Percentiles rank a stretch among this genome's conserved stretches.
phyloP scores from a whole-genome alignment of 2,329 filamentous ascomycete species.

The Aureobasidium lini region DNA sequence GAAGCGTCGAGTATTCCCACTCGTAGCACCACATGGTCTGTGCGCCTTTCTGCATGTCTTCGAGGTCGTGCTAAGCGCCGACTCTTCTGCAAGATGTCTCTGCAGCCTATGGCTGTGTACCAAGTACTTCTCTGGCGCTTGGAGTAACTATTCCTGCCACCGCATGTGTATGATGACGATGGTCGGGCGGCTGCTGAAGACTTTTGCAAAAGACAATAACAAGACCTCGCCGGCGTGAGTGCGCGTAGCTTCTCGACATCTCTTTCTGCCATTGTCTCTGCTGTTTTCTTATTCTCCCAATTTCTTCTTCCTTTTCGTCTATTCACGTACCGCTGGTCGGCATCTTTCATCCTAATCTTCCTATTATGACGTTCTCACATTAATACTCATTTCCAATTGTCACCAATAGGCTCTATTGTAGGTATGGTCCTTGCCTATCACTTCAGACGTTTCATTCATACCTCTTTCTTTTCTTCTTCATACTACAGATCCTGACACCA shows the following conservation, averaged over 20 bases:
- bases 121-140: neutral
- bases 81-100: conserved; percentile 11
- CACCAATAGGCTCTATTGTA: neutral
- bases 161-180: conserved; percentile 5
- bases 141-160: neutral
- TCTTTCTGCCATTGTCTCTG: conserved; percentile 2
- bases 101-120: neutral
- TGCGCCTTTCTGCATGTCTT: neutral
- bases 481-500: neutral
- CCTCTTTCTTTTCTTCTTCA: neutral
- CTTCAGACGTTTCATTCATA: neutral
- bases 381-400: neutral
- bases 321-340: conserved; percentile 11
- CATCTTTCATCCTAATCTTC: neutral
- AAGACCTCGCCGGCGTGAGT: conserved; percentile 3
- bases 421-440: neutral
- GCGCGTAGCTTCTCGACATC: conserved; percentile 4
- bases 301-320: neutral
- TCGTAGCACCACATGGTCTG: neutral
- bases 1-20: neutral
- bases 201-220: neutral
- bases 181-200: neutral
- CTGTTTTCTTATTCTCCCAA: neutral
- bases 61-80: conserved; percentile 8
- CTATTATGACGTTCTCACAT: conserved; percentile 5